A percentile compares a stretch with the other conserved stretches of the same genome.
Evolutionary conservation across 1,284 basidiomycete genomes (phyloP).

Genomic region (Coniophora puteana): DNA sequence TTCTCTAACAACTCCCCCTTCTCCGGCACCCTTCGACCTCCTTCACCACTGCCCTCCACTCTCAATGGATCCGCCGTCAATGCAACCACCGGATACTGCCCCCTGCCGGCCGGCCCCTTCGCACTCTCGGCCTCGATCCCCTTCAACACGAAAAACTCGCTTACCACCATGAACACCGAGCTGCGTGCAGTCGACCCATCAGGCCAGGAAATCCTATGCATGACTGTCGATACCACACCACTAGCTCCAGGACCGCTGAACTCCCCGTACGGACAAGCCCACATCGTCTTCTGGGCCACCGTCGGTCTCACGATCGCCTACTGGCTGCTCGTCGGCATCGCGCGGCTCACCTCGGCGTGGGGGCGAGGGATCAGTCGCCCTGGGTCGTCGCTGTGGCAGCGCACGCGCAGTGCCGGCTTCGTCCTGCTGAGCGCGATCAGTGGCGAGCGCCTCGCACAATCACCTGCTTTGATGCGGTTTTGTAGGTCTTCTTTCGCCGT

Average conservation of each 20-base stretch:
- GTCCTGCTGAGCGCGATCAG: constrained; percentile 91
- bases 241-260: constrained; percentile 50
- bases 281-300: constrained; percentile 80
- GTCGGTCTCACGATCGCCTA: constrained; percentile 77
- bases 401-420: constrained; percentile 77
- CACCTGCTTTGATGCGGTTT: constrained; percentile 86
- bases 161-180: constrained; percentile 83
- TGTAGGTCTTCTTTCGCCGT: too few species aligned
- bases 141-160: constrained; percentile 63
- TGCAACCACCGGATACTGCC: constrained; percentile 65
- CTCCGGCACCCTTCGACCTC: constrained; percentile 72
- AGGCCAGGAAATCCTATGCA: constrained; percentile 75
- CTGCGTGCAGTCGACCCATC: constrained; percentile 87
- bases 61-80: constrained; percentile 25
- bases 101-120: constrained; percentile 71
- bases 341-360: constrained; percentile 83
- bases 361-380: constrained; percentile 59
- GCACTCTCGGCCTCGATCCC: constrained; percentile 79
- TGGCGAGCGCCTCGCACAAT: constrained; percentile 82
- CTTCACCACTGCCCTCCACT: constrained; percentile 55
- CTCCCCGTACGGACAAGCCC: constrained; percentile 70
- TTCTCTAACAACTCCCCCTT: constrained; percentile 70
- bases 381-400: constrained; percentile 58
- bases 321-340: constrained; percentile 77
- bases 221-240: constrained; percentile 79